Evolutionary conservation across 225 moss, liverwort and hornwort genomes (phyloP).

Genomic region (Straminergon stramineum): DNA sequence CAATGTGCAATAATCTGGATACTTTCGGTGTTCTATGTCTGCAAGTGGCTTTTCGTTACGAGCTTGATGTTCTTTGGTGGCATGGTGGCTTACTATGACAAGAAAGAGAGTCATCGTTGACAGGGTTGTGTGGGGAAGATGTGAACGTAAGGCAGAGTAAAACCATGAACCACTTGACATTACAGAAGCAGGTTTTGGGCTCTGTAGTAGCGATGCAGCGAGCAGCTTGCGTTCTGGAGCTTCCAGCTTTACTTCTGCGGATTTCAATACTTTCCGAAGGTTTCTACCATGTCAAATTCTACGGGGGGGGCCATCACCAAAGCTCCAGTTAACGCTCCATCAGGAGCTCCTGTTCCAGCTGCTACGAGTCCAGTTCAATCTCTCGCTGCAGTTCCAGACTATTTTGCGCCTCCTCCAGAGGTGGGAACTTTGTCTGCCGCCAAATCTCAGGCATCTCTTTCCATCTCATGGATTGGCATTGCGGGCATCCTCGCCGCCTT

Average conservation of each 20-base stretch:
- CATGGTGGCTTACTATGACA: neutral
- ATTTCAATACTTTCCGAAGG: neutral
- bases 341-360: neutral
- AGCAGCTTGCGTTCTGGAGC: conserved; percentile 18
- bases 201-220: conserved; percentile 29
- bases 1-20: neutral
- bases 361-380: neutral
- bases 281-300: conserved; percentile 39
- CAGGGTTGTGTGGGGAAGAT: conserved; percentile 1
- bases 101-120: neutral
- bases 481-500: conserved; percentile 28
- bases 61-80: neutral
- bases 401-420: neutral
- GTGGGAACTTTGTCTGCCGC: neutral
- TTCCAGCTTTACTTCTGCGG: neutral
- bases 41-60: neutral
- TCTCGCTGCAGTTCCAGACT: neutral
- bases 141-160: conserved; percentile 7
- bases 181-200: neutral
- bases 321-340: neutral
- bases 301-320: conserved; percentile 3
- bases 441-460: neutral
- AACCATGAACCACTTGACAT: conserved; percentile 21
- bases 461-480: conserved; percentile 39
- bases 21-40: neutral